Conservation (phyloP, 164 flowering plant genomes). For the Magnolia kwangsiensis region DNA sequence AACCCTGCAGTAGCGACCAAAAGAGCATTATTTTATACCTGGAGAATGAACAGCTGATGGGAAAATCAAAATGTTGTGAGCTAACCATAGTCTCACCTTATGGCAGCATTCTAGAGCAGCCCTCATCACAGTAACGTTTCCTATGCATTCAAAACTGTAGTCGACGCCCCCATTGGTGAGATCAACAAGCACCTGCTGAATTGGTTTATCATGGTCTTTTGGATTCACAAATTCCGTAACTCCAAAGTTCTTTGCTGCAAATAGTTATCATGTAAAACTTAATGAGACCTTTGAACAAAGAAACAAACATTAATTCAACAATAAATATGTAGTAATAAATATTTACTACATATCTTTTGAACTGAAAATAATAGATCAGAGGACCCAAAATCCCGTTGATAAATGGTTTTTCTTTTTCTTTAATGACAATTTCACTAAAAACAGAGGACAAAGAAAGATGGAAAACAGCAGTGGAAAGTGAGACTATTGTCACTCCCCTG, state of each 20-base stretch:
- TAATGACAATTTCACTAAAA: too few species aligned
- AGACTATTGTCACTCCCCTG: too few species aligned
- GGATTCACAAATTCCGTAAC: slow-evolving; percentile 93
- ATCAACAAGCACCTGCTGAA: slow-evolving; percentile 89
- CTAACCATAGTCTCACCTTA: slow-evolving; percentile 53
- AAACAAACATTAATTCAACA: neutral
- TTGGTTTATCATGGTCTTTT: slow-evolving; percentile 88
- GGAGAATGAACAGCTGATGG: slow-evolving; percentile 1
- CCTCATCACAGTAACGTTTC: slow-evolving; percentile 91
- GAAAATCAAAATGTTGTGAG: neutral
- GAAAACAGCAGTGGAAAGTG: too few species aligned
- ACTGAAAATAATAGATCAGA: neutral
- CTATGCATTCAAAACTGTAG: slow-evolving; percentile 98
- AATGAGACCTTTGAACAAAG: neutral
- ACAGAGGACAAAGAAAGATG: too few species aligned
- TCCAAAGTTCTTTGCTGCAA: slow-evolving; percentile 91
- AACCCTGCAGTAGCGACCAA: slow-evolving; percentile 53
- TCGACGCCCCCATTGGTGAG: slow-evolving; percentile 98
- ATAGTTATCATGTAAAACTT: neutral
- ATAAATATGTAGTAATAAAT: neutral
- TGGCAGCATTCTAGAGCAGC: slow-evolving; percentile 98
- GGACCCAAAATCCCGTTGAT: neutral
- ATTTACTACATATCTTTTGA: neutral
- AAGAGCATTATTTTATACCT: neutral
- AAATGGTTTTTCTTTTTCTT: too few species aligned